Percentiles rank a stretch among this genome's conserved stretches.
Evolutionary conservation across 495 filamentous ascomycete genomes (phyloP).

Genomic region (Lepraria neglecta): DNA sequence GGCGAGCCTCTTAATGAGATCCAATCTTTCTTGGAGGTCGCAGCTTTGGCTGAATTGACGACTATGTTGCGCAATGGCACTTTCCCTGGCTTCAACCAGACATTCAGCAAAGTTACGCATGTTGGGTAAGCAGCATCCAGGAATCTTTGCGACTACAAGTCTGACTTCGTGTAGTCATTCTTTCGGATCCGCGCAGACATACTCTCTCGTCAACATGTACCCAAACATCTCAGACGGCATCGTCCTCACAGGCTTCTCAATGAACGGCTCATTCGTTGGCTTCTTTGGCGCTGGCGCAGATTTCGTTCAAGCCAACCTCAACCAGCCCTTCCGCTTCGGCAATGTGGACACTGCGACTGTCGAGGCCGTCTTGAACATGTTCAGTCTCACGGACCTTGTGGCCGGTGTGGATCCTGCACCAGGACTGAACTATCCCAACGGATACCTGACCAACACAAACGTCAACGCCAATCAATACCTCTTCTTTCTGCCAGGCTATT

Average conservation of each 20-base stretch:
- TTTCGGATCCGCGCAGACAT: constrained; percentile 41
- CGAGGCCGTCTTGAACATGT: constrained; percentile 3
- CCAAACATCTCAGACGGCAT: constrained; percentile 51
- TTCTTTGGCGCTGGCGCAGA: constrained; percentile 40
- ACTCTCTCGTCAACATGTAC: constrained; percentile 41
- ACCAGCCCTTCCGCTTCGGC: constrained; percentile 37
- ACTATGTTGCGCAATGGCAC: constrained; percentile 40
- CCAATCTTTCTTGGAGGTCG: constrained; percentile 47
- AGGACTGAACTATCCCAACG: constrained; percentile 26
- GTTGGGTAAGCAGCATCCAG: constrained; percentile 33
- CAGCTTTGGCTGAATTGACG: constrained; percentile 46
- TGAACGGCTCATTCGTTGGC: constrained; percentile 33
- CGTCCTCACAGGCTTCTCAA: constrained; percentile 52
- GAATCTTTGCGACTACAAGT: not conserved
- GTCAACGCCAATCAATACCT: constrained; percentile 34
- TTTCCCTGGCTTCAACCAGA: constrained; percentile 30
- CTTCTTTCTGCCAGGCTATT: constrained; percentile 44
- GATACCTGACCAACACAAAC: constrained; percentile 44
- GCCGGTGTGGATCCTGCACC: constrained; percentile 1
- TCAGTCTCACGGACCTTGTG: constrained; percentile 14
- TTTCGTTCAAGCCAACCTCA: constrained; percentile 42
- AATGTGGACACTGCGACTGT: constrained; percentile 12
- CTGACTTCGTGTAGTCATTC: constrained; percentile 33
- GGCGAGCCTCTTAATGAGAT: constrained; percentile 50
- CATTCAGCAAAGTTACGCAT: constrained; percentile 48